Conservation (phyloP, 2,329 filamentous ascomycete genomes). For the Colletotrichum chlorophyti region DNA sequence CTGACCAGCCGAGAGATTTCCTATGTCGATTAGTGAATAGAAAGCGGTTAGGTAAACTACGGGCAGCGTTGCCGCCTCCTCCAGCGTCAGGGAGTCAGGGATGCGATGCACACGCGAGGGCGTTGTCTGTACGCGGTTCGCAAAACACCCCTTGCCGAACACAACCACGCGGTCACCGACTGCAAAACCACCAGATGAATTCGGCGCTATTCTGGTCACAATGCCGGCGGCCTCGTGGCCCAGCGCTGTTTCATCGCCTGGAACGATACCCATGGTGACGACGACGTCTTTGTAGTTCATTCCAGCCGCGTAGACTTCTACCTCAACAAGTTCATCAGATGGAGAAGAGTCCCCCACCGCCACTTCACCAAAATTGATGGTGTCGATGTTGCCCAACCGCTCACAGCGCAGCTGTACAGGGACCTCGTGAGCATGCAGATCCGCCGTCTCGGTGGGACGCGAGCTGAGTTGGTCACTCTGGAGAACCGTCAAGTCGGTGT, state of each 20-base stretch:
- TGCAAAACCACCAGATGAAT: background rate
- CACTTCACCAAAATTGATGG: slow-evolving; percentile 25
- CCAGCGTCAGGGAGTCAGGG: background rate
- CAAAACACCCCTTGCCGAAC: slow-evolving; percentile 1
- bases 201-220: background rate
- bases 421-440: background rate
- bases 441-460: background rate
- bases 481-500: slow-evolving; percentile 29
- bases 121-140: slow-evolving; percentile 18
- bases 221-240: slow-evolving; percentile 11
- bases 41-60: background rate
- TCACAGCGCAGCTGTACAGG: background rate
- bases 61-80: slow-evolving; percentile 5
- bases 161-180: background rate
- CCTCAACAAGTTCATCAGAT: background rate
- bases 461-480: background rate
- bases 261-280: slow-evolving; percentile 26
- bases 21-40: slow-evolving; percentile 35
- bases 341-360: background rate
- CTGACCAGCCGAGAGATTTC: slow-evolving; percentile 32
- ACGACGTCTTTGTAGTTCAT: slow-evolving; percentile 25
- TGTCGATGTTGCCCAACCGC: slow-evolving; percentile 6
- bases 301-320: slow-evolving; percentile 13
- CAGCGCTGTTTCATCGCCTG: slow-evolving; percentile 25
- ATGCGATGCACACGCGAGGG: background rate